Conservation (phyloP, 805 yeast species). For the Saccharomycopsis sp. region DNA sequence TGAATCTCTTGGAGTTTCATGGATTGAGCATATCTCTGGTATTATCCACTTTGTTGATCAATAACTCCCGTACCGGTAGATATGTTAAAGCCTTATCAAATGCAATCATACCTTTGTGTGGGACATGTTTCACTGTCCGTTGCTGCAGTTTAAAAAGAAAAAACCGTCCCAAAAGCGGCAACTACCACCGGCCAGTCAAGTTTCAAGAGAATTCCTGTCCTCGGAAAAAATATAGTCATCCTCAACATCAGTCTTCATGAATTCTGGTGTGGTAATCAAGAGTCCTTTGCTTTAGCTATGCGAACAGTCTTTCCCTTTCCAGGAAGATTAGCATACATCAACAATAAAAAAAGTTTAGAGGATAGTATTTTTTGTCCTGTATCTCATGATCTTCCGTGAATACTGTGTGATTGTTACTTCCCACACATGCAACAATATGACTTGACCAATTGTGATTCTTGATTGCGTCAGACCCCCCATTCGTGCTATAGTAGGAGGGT, state of each 20-base stretch:
- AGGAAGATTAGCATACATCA: no score
- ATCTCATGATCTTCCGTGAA: no score
- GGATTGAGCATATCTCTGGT: neutral
- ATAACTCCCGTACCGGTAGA: no score
- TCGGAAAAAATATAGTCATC: neutral
- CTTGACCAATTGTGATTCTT: no score
- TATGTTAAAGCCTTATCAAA: no score
- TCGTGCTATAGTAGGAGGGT: neutral
- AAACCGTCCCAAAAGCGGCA: neutral
- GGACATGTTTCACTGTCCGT: neutral
- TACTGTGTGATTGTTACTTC: no score
- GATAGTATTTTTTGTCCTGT: neutral
- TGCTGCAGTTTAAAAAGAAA: no score
- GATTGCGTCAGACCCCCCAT: no score
- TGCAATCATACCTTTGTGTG: no score
- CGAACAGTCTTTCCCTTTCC: neutral
- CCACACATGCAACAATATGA: no score
- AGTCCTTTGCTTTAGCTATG: neutral
- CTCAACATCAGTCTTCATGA: no score
- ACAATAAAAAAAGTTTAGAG: neutral
- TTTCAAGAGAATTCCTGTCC: neutral
- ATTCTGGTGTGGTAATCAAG: neutral
- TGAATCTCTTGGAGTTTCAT: neutral
- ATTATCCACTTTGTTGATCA: neutral
- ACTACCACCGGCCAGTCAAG: neutral